A percentile compares a stretch with the other conserved stretches of the same genome.
Evolutionary conservation across 2,329 filamentous ascomycete species (phyloP).

Genomic region (Pseudogymnoascus destructans): DNA sequence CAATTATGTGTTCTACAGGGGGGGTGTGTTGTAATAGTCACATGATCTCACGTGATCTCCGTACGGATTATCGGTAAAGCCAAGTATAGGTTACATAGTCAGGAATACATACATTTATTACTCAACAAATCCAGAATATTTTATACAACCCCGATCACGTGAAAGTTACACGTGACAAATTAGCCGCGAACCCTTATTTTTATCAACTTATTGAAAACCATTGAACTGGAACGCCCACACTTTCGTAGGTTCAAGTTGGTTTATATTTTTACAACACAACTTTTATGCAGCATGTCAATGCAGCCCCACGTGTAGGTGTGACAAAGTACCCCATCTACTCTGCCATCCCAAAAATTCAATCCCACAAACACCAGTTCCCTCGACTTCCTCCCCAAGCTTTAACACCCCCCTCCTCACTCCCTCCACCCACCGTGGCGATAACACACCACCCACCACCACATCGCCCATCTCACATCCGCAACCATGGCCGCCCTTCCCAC

Average conservation of each 20-base stretch:
- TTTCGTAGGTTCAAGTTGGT: too few relatives aligned
- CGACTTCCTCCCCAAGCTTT: background rate
- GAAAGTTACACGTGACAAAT: background rate
- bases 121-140: too few relatives aligned
- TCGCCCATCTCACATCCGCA: background rate
- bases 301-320: background rate
- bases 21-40: too few relatives aligned
- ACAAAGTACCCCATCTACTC: background rate
- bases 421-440: background rate
- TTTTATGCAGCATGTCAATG: slow-evolving; percentile 7
- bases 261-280: too few relatives aligned
- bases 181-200: background rate
- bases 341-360: slow-evolving; percentile 4
- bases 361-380: background rate
- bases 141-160: too few relatives aligned
- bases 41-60: too few relatives aligned
- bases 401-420: background rate
- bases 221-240: too few relatives aligned
- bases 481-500: background rate
- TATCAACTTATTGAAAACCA: too few relatives aligned
- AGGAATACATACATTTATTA: too few relatives aligned
- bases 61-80: too few relatives aligned
- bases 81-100: too few relatives aligned
- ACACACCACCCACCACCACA: background rate
- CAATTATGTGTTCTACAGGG: too few relatives aligned